Evolutionary conservation across 2,329 filamentous ascomycete genomes (phyloP), one percentile per base, ranked within the genome.

Genomic region (Penicillium aurantiogriseum): DNA sequence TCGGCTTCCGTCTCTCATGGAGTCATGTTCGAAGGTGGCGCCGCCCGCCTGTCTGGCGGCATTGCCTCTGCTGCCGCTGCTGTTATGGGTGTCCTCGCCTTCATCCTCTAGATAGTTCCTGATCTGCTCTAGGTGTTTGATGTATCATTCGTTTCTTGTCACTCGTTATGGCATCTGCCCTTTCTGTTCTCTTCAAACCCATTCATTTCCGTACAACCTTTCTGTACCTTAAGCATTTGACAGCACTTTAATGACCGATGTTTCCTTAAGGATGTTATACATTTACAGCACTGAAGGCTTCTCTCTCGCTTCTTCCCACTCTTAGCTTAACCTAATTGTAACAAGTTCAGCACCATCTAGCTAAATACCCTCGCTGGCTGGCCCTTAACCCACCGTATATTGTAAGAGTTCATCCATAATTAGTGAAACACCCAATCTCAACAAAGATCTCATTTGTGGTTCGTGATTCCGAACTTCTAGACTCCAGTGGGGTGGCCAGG

Each of bases 11-110:
- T 29, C 9, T 66, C 60, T 5, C 47, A 52, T 49, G 60, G 48
- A 6, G 17, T 51, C 11, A 54, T 69, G 56, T 73, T 73, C 59
- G 58, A 59, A 2, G 71, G 71, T 23, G 62, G 49, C 25, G 70
- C 63, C 11, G 57, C 60, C 4, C 62, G 60, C 1, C 19, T 68
- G 4, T 58, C 65, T 2, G 64, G 64, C 4, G 69, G 67, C 3
- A 33, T 71, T 21, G 54, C 64, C 10, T 67, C 70, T 0, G 62
- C 57, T 2, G 52, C 65, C 4, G 64, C 62, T 2, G 71, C 67
- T 13, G 60, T 70, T 2, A 51, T 67, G 8, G 70, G 61, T 46
- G 58, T 71, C 2, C 58, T 73, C 23, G 70, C 69, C 4, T 69
- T 68, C 47, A 59, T 69, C 15, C 49, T 73, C 58, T 73, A 69